phyloP scores from a whole-genome alignment of 2,329 filamentous ascomycete genomes.

The Paradendryphiella salina region DNA sequence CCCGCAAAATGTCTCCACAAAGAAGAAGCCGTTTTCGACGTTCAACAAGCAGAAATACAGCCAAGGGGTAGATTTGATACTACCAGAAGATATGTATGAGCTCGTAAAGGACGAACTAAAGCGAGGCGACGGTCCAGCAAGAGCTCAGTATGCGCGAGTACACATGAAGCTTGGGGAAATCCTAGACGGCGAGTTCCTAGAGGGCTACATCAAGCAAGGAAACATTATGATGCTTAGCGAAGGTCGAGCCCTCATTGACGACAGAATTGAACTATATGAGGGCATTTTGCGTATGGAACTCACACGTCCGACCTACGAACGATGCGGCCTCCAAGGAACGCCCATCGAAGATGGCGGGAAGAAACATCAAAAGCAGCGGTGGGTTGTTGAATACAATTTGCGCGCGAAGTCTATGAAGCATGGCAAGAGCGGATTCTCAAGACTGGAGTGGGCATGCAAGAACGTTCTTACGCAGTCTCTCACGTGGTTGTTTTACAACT shows the following conservation, averaged over 20 bases:
- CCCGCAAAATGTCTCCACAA: constrained; percentile 57
- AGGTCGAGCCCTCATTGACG: constrained; percentile 70
- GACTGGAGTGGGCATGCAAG: constrained; percentile 75
- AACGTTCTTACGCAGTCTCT: constrained; percentile 70
- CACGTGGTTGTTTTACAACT: constrained; percentile 78
- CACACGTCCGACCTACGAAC: constrained; percentile 79
- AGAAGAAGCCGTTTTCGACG: constrained; percentile 74
- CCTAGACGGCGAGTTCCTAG: constrained; percentile 75
- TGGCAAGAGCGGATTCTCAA: constrained; percentile 81
- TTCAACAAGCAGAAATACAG: constrained; percentile 68
- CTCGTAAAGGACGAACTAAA: constrained; percentile 59
- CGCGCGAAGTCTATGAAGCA: constrained; percentile 74
- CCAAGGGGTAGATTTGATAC: constrained; percentile 72
- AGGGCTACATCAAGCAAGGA: constrained; percentile 80
- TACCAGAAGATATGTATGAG: constrained; percentile 66
- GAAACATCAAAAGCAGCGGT: constrained; percentile 71
- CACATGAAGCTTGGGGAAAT: constrained; percentile 73
- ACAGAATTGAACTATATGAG: constrained; percentile 70
- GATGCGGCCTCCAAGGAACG: constrained; percentile 76
- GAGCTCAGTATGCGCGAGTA: constrained; percentile 65
- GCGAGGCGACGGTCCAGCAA: constrained; percentile 35
- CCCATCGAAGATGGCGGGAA: constrained; percentile 61
- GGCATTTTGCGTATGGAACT: constrained; percentile 76
- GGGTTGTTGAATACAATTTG: constrained; percentile 78
- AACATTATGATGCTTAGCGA: constrained; percentile 83